Evolutionary conservation across 495 filamentous ascomycete genomes (phyloP).

Genomic region (Aspergillus leporis): DNA sequence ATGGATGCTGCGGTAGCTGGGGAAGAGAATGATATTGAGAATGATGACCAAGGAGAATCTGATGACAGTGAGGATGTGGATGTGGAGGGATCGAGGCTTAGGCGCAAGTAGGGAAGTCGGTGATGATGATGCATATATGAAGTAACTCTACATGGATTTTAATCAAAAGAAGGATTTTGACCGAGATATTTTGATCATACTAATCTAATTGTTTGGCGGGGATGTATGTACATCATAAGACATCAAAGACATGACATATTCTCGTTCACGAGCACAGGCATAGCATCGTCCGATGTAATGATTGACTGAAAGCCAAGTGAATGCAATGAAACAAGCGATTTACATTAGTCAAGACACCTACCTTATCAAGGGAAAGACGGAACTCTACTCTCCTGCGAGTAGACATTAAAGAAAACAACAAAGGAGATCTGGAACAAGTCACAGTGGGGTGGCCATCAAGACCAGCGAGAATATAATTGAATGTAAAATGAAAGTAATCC

Average conservation of each 20-base stretch:
- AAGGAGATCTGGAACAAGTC: constrained; percentile 4
- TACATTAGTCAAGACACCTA: background rate
- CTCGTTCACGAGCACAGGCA: constrained; percentile 19
- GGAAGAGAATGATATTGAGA: constrained; percentile 16
- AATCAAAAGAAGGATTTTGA: background rate
- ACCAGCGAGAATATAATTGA: background rate
- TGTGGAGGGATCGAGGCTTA: constrained; percentile 9
- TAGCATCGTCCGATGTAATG: constrained; percentile 4
- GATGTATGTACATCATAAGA: constrained; percentile 23
- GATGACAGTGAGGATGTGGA: constrained; percentile 19
- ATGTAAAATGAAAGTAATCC: constrained; percentile 13
- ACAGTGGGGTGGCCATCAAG: background rate
- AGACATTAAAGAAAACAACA: background rate
- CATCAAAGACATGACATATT: constrained; percentile 24
- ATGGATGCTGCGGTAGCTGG: constrained; percentile 24
- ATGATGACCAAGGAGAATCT: constrained; percentile 19
- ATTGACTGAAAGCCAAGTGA: constrained; percentile 1
- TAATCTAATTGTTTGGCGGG: background rate
- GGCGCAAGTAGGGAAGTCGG: constrained; percentile 10
- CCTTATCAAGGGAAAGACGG: background rate
- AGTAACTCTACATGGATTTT: background rate
- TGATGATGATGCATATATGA: constrained; percentile 13
- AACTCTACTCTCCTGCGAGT: background rate
- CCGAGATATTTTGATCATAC: background rate
- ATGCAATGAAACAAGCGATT: constrained; percentile 5